Percentiles rank a stretch among this genome's conserved stretches.
These are phyloP conservation scores for Alternaria postmessia DNA, from an alignment of 2,329 filamentous ascomycete genomes.

Conservation along the genomic window DNA sequence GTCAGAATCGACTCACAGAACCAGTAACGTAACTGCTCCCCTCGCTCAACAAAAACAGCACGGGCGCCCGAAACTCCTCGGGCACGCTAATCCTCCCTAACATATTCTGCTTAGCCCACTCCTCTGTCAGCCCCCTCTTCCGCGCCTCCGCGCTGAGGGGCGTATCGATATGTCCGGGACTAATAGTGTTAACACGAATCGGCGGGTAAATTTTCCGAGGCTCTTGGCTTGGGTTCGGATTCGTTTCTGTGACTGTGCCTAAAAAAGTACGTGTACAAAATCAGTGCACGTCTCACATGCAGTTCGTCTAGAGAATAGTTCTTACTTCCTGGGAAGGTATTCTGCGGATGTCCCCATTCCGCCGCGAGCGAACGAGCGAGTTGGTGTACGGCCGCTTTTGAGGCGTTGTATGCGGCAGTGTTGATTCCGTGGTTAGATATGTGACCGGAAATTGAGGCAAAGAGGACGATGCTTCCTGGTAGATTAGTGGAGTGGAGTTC, in stretches of 20 bases:
- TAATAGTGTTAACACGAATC: conserved; percentile 62
- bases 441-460: conserved; percentile 50
- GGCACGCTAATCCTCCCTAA: conserved; percentile 45
- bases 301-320: too few species aligned
- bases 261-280: too few species aligned
- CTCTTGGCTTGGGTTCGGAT: conserved; percentile 22
- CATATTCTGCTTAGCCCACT: conserved; percentile 47
- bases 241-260: conserved; percentile 24
- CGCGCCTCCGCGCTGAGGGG: conserved; percentile 41
- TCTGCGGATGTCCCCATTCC: conserved; percentile 53
- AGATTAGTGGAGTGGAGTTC: conserved; percentile 42
- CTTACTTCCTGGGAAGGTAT: conserved; percentile 52
- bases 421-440: conserved; percentile 50
- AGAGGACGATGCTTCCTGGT: conserved; percentile 49
- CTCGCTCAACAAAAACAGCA: conserved; percentile 43
- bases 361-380: conserved; percentile 60
- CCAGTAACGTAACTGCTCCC: conserved; percentile 71
- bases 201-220: conserved; percentile 39
- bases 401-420: conserved; percentile 61
- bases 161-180: conserved; percentile 64
- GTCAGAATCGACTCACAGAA: conserved; percentile 25
- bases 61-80: conserved; percentile 34
- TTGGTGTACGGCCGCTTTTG: conserved; percentile 64
- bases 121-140: conserved; percentile 39
- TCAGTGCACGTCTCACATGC: too few species aligned